These are phyloP conservation scores for Magnaporthales sp. DNA, from an alignment of 2,329 filamentous ascomycete species.

Conservation along the genomic window DNA sequence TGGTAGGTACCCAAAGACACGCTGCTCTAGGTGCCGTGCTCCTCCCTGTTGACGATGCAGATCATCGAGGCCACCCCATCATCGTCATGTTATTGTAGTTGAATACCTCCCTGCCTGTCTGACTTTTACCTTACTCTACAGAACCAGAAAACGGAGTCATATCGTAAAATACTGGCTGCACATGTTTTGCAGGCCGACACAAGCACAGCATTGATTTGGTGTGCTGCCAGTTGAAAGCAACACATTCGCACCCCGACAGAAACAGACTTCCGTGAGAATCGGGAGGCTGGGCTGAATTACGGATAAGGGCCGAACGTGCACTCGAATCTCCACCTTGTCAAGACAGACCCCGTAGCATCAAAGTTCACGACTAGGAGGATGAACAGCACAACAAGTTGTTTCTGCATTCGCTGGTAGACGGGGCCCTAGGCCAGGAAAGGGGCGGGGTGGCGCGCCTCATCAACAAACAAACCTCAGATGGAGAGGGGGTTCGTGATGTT, in stretches of 20 bases:
- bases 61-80: background rate
- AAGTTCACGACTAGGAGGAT: background rate
- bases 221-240: background rate
- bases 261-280: background rate
- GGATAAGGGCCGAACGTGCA: background rate
- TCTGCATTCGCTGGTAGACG: background rate
- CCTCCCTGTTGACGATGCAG: background rate
- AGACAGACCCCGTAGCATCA: background rate
- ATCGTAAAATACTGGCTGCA: background rate
- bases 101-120: background rate
- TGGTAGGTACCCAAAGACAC: background rate
- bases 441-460: conserved; percentile 1
- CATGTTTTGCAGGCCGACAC: background rate
- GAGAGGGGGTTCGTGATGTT: background rate
- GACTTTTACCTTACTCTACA: background rate
- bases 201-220: background rate
- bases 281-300: background rate
- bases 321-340: background rate
- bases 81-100: background rate
- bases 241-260: background rate
- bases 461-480: background rate
- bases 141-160: background rate
- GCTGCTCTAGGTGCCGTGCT: background rate
- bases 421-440: background rate
- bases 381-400: background rate